Evolutionary conservation across 768 basidiomycete species (phyloP), one percentile per base, ranked within the genome.

Genomic region (Lactarius vividus): DNA sequence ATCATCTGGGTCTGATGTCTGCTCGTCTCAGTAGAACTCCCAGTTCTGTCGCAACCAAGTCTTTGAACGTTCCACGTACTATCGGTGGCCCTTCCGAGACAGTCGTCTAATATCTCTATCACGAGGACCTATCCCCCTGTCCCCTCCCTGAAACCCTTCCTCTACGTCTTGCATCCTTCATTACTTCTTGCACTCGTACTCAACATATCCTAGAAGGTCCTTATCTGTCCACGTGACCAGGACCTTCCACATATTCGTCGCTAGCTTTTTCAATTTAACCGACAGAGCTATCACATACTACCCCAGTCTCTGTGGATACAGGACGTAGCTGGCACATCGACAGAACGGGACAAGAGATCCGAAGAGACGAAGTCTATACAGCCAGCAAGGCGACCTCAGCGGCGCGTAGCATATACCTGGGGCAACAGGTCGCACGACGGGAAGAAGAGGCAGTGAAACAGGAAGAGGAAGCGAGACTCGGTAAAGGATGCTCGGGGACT

Each of bases 401-500:
- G 5, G 29, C 23, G 62, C 56, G 9, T 44, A 63, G 46, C 46
- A 58, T 58, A 16, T 59, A 58, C 28, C 3, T 59, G 46, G 63
- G 54, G 13, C 46, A 59, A 49, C 63, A 64, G 57, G 63, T 64
- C 46, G 56, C 33, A 57, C 57, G 49, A 1, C 57, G 57, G 11
- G 63, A 59, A 7, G 63, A 59, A 33, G 57, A 64, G 4, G 63
- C 59, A 28, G 57, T 16, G 40, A n/a, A n/a, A 42, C 63, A 49
- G 11, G 63, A 59, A 49, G 57, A 64, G 3, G 57, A 59, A n/a
- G 57, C 63, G 2, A 23, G 46, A 2, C 63, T 64, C 29, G 63
- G n/a, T n/a, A 31, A 31, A 31, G 31, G 5, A 31, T 31, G 31
- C 31, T 4, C 31, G 31, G 31, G 23, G 46, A 2, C 63, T 64